Percentiles rank a stretch among this genome's conserved stretches.
phyloP scores from a whole-genome alignment of 306 rosid species.

The Clitoria ternatea region DNA sequence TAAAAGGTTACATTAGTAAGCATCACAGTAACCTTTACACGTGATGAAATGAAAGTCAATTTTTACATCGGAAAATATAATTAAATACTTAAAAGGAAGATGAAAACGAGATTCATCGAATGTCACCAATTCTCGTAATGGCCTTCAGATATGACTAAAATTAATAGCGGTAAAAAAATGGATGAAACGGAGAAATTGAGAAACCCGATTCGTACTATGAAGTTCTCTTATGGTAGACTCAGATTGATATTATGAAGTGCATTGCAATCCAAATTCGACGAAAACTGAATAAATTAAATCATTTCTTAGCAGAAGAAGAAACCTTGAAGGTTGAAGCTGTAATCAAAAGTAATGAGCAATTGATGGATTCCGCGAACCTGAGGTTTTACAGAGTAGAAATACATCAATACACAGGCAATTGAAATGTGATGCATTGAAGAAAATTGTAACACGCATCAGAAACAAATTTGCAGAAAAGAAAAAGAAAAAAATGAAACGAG shows the following conservation, averaged over 20 bases:
- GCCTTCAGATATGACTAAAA: neutral
- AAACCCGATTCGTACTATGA: neutral
- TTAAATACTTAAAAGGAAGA: neutral
- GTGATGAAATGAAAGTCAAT: neutral
- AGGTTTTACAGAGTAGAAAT: slow-evolving; percentile 1
- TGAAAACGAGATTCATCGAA: neutral
- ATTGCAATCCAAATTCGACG: neutral
- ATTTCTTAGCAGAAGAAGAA: neutral
- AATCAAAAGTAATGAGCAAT: neutral
- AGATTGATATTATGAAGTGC: neutral
- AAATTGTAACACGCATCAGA: neutral
- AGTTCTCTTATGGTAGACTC: neutral
- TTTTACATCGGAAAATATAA: neutral
- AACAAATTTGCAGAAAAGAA: neutral
- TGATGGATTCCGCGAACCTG: neutral
- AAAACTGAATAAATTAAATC: neutral
- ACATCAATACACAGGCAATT: neutral
- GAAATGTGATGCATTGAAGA: neutral
- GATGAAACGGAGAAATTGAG: neutral
- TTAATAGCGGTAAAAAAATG: neutral
- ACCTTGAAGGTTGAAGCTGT: neutral
- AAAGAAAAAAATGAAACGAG: neutral
- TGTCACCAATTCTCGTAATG: too few relatives aligned
- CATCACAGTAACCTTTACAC: neutral
- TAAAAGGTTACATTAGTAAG: neutral